A percentile compares a stretch with the other conserved stretches of the same genome.
These are phyloP conservation scores for Tricholoma sp. DNA, from an alignment of 768 basidiomycete species.

Conservation along the genomic window DNA sequence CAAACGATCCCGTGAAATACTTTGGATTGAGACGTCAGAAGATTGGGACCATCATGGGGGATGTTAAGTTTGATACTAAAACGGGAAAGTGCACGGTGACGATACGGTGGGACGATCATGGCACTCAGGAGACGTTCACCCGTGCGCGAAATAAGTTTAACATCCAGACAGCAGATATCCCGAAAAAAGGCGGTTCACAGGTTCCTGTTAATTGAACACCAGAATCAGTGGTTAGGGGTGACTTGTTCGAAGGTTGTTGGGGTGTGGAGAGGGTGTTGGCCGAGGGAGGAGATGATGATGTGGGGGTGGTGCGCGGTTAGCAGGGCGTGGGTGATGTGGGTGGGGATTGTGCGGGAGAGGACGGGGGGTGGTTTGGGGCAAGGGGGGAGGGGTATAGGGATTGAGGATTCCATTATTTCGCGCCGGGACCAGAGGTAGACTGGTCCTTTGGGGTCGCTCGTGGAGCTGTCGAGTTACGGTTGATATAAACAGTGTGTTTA, in stretches of 20 bases:
- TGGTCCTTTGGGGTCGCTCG: conserved; percentile 65
- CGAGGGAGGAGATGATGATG: conserved; percentile 60
- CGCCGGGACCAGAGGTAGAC: conserved; percentile 71
- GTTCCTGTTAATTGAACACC: conserved; percentile 41
- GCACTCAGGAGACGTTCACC: no score
- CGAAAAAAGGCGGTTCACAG: conserved; percentile 45
- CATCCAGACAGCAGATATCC: no score
- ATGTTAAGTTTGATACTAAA: no score
- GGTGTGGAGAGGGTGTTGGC: conserved; percentile 53
- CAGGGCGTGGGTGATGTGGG: conserved; percentile 43
- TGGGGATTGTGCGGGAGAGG: conserved; percentile 29
- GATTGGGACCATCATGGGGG: no score
- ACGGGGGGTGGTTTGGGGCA: conserved; percentile 39
- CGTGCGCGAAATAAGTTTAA: no score
- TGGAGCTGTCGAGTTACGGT: conserved; percentile 57
- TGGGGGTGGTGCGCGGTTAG: conserved; percentile 47
- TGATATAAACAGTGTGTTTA: no score
- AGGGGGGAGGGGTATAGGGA: conserved; percentile 32
- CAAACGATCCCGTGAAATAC: no score
- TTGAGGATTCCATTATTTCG: conserved; percentile 66
- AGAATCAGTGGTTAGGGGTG: no score
- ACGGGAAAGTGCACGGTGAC: no score
- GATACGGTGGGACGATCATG: no score
- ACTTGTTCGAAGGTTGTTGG: no score
- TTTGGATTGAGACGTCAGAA: no score